Base-by-base conservation (phyloP, 768 basidiomycete species). In the Filobasidium floriforme region DNA sequence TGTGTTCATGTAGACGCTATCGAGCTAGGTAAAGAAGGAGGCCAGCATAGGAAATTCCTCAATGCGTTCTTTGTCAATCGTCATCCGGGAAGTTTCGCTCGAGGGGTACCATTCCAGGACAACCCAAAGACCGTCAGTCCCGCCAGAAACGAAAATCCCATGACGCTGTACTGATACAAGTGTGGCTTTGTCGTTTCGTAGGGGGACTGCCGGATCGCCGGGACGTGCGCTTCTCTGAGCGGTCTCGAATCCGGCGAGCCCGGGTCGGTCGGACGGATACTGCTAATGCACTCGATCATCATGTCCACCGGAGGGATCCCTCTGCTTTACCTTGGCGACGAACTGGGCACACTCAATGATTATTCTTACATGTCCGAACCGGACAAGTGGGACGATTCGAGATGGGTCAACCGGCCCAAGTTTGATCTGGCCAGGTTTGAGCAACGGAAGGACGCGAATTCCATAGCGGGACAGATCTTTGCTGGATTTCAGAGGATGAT, bases 291-390 rank as follows among this genome's bases (percentile, higher is more conserved):
- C 22, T 49, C 46, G 12, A 49, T 49, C 46, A 49, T 49, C 46
- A 49, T 49, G 46, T 49, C 46, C 5, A 49, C 22, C 15, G 46
- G 46, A 49, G 46, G 46, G 46, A 49, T 49, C 46, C 46, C 46
- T 15, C 12, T 49, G 15, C 15, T 49, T 12, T 49, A 49, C 22
- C 46, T 49, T 22, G 46, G 46, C 3, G 46, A 49, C 22, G 46
- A 49, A 22, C 15, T 49, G 18, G 46, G 46, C 18, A 4, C 43
- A 10, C 46, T 14, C 5, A 49, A 49, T 22, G 46, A 49, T 12
- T 49, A 49, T 22, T 49, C 46, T 15, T 49, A 49, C 46, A 49
- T 49, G 46, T 49, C 46, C 18, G 46, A 49, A 14, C 5, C 3
- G 18, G 46, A 49, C 46, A 49, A 49, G 22, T 18, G 3, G 46